Percentiles rank a stretch among this genome's conserved stretches.
Conservation (phyloP, 148 eudicot species). For the Amaranthus cruentus region DNA sequence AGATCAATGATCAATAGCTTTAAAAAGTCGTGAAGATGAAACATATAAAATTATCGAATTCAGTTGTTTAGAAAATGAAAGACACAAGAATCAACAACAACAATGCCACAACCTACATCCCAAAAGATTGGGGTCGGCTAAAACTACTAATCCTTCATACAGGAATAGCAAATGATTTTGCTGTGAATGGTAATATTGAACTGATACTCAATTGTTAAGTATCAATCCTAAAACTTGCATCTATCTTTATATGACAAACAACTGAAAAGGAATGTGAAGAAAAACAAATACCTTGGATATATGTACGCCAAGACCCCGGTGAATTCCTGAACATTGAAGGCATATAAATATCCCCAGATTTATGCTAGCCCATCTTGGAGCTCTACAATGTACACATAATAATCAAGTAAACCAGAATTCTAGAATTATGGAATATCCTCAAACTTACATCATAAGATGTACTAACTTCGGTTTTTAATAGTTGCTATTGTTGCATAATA, state of each 20-base stretch:
- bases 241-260: neutral
- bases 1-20: constrained; percentile 9
- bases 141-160: too few species aligned
- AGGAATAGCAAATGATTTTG: neutral
- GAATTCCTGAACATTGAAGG: constrained; percentile 70
- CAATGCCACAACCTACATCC: too few species aligned
- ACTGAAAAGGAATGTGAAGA: neutral
- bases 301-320: constrained; percentile 76
- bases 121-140: too few species aligned
- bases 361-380: constrained; percentile 87
- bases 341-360: constrained; percentile 77
- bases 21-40: neutral
- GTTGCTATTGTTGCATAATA: too few species aligned
- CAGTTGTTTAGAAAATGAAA: too few species aligned
- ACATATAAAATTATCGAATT: neutral
- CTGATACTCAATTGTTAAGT: neutral
- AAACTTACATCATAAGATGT: neutral
- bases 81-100: too few species aligned
- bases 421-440: neutral
- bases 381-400: constrained; percentile 34
- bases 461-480: neutral
- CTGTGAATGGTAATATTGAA: neutral
- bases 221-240: too few species aligned
- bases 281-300: constrained; percentile 56
- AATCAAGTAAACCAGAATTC: neutral